Evolutionary conservation across 768 basidiomycete species (phyloP).

Genomic region (Candolleomyces efflorescens): DNA sequence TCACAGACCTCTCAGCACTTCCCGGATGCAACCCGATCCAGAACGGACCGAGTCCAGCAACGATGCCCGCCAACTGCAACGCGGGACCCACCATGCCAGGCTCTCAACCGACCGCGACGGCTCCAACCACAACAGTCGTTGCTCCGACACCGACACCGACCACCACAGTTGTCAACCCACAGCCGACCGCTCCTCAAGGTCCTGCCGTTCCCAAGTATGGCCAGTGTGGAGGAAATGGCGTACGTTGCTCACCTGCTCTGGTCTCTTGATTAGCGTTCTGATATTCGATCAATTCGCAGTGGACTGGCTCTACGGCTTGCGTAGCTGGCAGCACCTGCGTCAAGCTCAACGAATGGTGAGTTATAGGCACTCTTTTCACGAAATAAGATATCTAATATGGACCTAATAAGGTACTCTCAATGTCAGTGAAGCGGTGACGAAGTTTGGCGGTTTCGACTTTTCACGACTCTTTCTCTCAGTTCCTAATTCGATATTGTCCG

Average conservation of each 20-base stretch:
- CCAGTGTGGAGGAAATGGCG: background rate
- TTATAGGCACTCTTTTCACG: background rate
- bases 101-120: background rate
- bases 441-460: no score
- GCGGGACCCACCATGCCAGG: background rate
- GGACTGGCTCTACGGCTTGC: background rate
- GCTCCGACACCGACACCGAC: background rate
- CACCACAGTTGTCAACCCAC: background rate
- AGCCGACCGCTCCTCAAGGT: constrained; percentile 1
- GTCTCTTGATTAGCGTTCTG: background rate
- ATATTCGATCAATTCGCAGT: background rate
- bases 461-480: no score
- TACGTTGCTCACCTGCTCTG: background rate
- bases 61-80: constrained; percentile 2
- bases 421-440: background rate
- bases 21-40: constrained; percentile 11
- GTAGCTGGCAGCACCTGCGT: background rate
- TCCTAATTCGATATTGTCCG: no score
- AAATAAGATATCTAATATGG: background rate
- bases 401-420: background rate
- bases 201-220: constrained; percentile 1
- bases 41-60: constrained; percentile 6
- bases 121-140: background rate
- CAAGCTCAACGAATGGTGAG: background rate
- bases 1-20: constrained; percentile 4